Percentiles rank a stretch among this genome's conserved stretches.
Evolutionary conservation across 768 basidiomycete genomes (phyloP).

Genomic region (Phaeolepiota aurea): DNA sequence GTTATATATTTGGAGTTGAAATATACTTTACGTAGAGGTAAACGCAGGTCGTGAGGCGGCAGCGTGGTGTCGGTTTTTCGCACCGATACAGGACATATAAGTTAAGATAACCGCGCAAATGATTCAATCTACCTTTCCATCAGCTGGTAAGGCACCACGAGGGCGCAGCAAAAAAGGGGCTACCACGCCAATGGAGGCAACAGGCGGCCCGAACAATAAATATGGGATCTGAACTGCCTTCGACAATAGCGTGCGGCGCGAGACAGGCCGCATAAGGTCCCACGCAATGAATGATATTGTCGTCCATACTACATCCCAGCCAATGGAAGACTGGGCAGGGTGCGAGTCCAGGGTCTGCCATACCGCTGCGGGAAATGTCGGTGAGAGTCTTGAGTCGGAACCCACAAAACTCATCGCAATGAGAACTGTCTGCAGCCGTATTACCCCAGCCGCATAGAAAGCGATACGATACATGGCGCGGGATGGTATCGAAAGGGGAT

Average conservation of each 20-base stretch:
- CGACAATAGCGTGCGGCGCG: conserved; percentile 1
- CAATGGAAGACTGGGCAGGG: conserved; percentile 57
- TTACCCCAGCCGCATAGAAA: conserved; percentile 17
- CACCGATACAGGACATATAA: too few relatives aligned
- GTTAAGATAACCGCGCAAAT: too few relatives aligned
- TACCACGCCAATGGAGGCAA: conserved; percentile 16
- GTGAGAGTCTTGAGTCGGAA: conserved; percentile 7
- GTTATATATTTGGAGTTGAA: too few relatives aligned
- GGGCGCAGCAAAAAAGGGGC: conserved; percentile 15
- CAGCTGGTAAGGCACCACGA: conserved; percentile 1
- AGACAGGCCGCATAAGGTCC: conserved; percentile 10
- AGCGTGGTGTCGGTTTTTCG: too few relatives aligned
- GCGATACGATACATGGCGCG: conserved; percentile 28
- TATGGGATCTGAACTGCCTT: conserved; percentile 10
- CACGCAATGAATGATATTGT: conserved; percentile 31
- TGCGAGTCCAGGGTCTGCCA: conserved; percentile 36
- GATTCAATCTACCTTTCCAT: neutral
- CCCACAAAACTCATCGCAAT: conserved; percentile 14
- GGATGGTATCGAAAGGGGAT: conserved; percentile 14
- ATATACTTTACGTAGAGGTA: too few relatives aligned
- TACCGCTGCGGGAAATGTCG: conserved; percentile 16
- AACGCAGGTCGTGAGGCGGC: too few relatives aligned
- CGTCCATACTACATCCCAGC: conserved; percentile 59
- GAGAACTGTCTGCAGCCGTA: conserved; percentile 26
- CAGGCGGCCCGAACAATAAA: conserved; percentile 15